Evolutionary conservation across 164 flowering plant genomes (phyloP), one percentile per base, ranked within the genome.

Genomic region (Magnolia changhungtana): DNA sequence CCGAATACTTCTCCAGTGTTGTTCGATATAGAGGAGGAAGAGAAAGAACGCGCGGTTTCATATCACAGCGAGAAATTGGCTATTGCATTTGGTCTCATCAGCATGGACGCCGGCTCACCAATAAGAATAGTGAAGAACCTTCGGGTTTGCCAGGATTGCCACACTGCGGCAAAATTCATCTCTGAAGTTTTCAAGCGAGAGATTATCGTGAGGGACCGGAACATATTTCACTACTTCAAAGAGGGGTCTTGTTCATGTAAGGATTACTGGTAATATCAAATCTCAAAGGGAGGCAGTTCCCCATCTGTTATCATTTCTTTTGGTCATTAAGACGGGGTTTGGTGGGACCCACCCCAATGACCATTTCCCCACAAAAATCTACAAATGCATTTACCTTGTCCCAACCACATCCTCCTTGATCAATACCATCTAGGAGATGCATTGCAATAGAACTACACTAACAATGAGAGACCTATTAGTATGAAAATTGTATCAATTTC

Each of bases 21-120:
- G 78, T 75, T 75, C 68, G 78, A 75, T 59, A 55, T 75, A 51
- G 72, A 75, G 29, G 72, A 75, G 16, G 78, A 68, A 69, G 77
- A 66, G 63, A 50, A 58, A 69, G 78, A 75, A 69, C 72, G 29
- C 68, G 78, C 78, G 16, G 37, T 75, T 14, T 68, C 78, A 8
- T 24, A 65, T 16, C 78, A 75, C 67, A 75, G 78, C 8, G 72
- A 75, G 50, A 75, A 69, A 24, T 18, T 69, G 50, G 78, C 78
- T 1, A 67, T 74, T n/a, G 76, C 76, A 21, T 74, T 74, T 74
- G 76, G 76, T 45, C 76, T 74, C 61, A 67, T 74, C 59, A 50
- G 71, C 31, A 51, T 24, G 7, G 61, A 20, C 5, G 59, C 63
- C 2, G 50, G 76, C 11, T 13, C 37, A 6, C 69, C 76, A 16